phyloP scores from a whole-genome alignment of 768 basidiomycete genomes.

The Suillus spraguei region DNA sequence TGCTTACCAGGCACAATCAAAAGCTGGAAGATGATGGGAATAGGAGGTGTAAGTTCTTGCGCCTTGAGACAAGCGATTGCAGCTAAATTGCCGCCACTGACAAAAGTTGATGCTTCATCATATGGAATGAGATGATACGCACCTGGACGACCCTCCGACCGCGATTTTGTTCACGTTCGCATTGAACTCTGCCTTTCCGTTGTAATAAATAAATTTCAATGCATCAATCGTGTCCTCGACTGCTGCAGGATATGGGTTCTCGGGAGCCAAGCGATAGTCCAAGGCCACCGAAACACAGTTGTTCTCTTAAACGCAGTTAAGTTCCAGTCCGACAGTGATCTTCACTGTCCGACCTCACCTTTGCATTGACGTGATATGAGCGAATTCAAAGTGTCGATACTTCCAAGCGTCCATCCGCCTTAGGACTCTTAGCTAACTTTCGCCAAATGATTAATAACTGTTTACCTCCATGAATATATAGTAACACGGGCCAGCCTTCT shows the following conservation, averaged over 20 bases:
- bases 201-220: conserved; percentile 57
- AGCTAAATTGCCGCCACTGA: conserved; percentile 72
- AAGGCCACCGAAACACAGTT: conserved; percentile 66
- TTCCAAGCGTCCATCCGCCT: conserved; percentile 80
- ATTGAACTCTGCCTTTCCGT: conserved; percentile 48
- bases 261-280: conserved; percentile 74
- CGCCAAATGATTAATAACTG: conserved; percentile 14
- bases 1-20: conserved; percentile 60
- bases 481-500: conserved; percentile 68
- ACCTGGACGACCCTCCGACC: conserved; percentile 75
- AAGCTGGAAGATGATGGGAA: conserved; percentile 64
- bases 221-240: conserved; percentile 73
- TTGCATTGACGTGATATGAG: conserved; percentile 43
- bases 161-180: conserved; percentile 58
- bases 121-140: conserved; percentile 7
- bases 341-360: conserved; percentile 13
- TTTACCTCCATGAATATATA: conserved; percentile 75
- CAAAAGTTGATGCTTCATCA: conserved; percentile 1
- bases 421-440: conserved; percentile 5
- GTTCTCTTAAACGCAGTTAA: conserved; percentile 42
- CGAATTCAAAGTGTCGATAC: conserved; percentile 57
- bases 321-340: not conserved
- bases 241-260: conserved; percentile 69
- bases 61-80: conserved; percentile 68
- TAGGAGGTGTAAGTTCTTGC: conserved; percentile 45